Base-by-base conservation (phyloP, 352 stramenopile genomes). In the Globisporangium nagaii region DNA sequence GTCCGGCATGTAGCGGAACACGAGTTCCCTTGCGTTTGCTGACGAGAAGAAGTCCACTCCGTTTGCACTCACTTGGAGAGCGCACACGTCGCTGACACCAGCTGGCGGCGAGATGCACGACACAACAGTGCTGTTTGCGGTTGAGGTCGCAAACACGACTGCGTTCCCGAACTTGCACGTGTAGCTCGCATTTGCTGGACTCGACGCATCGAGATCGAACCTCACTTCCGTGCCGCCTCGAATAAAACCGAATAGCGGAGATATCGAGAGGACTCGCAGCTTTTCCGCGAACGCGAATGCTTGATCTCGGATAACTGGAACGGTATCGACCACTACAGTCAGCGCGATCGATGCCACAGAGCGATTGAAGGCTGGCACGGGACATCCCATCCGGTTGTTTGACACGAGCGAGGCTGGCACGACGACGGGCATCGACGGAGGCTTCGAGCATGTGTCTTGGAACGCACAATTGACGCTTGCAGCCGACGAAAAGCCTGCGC, bases 41-140 rank as follows among this genome's bases (percentile, higher is more conserved):
- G 66, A 27, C 10, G 48, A 28, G 36, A 82, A 74, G 40, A 66
- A 82, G 25, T 78, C 71, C 24, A 74, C n/a, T n/a, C 56, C 61
- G 34, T 84, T 84, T 10, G 48, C 65, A 28, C 66, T 78, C 17
- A 81, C 61, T 20, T 46, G 35, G 30, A 84, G 4, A 17, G 50
- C 32, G 10, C 66, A 12, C 3, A 61, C 28, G 24, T 37, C 57
- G 1, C 37, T 39, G 10, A 20, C 37, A 34, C 41, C 40, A 9
- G 27, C 47, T 12, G 50, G 13, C 32, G 73, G 70, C 2, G 64
- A 59, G 4, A 61, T 34, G 36, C 71, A 84, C 44, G 63, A 48
- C 7, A 79, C 17, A 31, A 53, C 35, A 13, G 53, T 65, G 20
- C 12, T 60, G 39, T 60, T 56, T 11, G 2, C 9, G 12, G 36